Conservation (phyloP, 139 green algal species). For the Tetradesmus lagerheimii region DNA sequence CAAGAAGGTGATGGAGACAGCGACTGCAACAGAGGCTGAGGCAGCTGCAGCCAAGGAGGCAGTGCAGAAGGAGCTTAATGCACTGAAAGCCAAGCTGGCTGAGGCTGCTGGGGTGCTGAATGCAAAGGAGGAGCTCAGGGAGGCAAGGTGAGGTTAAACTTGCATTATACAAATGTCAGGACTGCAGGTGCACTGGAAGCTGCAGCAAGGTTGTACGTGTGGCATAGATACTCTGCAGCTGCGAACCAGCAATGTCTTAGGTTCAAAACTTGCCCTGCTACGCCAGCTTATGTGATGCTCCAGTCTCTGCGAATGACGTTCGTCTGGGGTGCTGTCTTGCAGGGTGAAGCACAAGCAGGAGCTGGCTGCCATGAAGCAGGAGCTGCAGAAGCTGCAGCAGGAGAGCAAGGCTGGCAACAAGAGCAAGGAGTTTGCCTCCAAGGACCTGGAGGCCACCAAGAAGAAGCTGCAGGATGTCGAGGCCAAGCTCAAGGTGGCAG, state of each 20-base stretch:
- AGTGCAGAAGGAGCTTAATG: conserved; percentile 46
- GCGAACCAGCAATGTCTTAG: neutral
- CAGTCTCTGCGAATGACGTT: too few species aligned
- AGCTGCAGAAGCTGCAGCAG: conserved; percentile 76
- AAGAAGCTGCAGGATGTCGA: conserved; percentile 69
- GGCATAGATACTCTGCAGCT: neutral
- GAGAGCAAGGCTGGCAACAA: conserved; percentile 76
- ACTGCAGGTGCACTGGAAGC: neutral
- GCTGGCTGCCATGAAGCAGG: conserved; percentile 55
- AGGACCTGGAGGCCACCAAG: conserved; percentile 82
- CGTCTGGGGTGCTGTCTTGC: conserved; percentile 6
- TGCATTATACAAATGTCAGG: neutral
- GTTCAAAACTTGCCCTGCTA: too few species aligned
- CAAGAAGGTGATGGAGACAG: conserved; percentile 33
- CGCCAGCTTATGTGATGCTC: too few species aligned
- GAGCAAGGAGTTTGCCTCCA: conserved; percentile 71
- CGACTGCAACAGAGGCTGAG: conserved; percentile 12
- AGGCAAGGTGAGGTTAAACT: conserved; percentile 72
- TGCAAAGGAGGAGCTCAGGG: conserved; percentile 84
- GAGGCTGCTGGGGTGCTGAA: conserved; percentile 74
- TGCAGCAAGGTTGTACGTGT: neutral
- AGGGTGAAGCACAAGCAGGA: conserved; percentile 88
- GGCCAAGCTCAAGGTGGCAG: conserved; percentile 73
- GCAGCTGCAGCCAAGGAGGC: conserved; percentile 1
- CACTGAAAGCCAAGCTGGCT: conserved; percentile 72